Evolutionary conservation across 1,139 yeast genomes (phyloP), one percentile per base, ranked within the genome.

Genomic region (Petasospora rhodanensis): DNA sequence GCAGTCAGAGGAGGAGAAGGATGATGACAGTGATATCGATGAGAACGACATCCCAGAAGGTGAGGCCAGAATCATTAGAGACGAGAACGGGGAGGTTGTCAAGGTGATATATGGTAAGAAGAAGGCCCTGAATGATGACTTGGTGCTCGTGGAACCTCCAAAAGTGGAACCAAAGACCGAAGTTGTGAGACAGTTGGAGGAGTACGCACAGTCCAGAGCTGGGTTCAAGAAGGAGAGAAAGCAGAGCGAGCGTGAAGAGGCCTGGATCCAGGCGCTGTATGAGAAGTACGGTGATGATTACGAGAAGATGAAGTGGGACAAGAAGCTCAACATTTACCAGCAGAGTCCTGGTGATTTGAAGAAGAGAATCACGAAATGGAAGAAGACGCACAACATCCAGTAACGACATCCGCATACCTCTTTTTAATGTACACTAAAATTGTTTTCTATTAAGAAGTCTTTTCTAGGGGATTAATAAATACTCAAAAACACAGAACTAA

Each of bases 291-390:
- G 96, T 14, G 94, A 87, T 43, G 81, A 91, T 56, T 87, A 78
- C 55, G 80, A 74, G 32, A 83, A 78, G 51, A 91, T 93, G 97
- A 81, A 78, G 56, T 82, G 95, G 83, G 98, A 91, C 56, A 76
- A 73, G 62, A 83, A 82, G 57, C 67, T 89, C 43, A 91, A 91
- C 56, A 71, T 82, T 3, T 75, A 73, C 59, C 96, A 87, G 61
- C 89, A 84, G 55, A 70, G 85, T 43, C 79, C 78, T n/a, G 94
- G 95, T 18, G 94, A 86, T 50, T 63, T 89, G 52, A 79, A 70
- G 58, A 74, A 74, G 55, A 73, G 87, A 52, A 65, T 85, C 28
- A 50, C 50, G 25, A 79, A 76, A 55, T 82, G 89, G 89, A 78
- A 76, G 54, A 70, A 71, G 54, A 54, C 58, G 29, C 62, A 70